Evolutionary conservation across 768 basidiomycete species (phyloP), one percentile per base, ranked within the genome.

Genomic region (Amyloporia xantha): DNA sequence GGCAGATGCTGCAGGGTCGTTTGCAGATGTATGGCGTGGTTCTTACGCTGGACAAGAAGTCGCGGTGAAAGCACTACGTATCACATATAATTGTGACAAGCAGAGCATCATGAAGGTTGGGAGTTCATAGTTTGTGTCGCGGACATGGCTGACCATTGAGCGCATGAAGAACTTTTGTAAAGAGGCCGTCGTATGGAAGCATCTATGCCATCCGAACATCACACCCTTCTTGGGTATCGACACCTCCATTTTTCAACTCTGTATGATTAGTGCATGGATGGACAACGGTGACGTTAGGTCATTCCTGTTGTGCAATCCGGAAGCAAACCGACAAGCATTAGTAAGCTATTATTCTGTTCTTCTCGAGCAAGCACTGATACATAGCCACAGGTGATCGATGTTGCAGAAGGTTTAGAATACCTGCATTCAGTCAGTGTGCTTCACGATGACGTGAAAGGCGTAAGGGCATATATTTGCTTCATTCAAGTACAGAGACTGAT

Each of bases 311-410:
- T 20, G 24, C 2, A 37, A 52, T n/a, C 54, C 56, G 4, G 36
- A 37, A 21, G 50, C 49, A n/a, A 27, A 55, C 40, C n/a, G 53
- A 56, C 37, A 47, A 52, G 11, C 41, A 47, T 4, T 55, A 54
- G 2, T 40, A 41, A 20, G 52, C 58, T 4, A 54, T 49, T 24
- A 50, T 62, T 1, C 47, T 52, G 4, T 61, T 62, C 40, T 63
- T 15, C 30, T 60, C 30, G 61, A 59, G 1, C 47, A 62, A 17
- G 55, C 61, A 9, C 37, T 37, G 43, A 37, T 3, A 49, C 45
- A 33, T 33, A 7, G 9, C 30, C 30, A 33, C 30, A 51, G 50
- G 17, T 47, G 1, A 21, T 37, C 5, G 44, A 47, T 6, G 41
- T 44, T 9, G 33, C 36, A 21, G 3, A 26, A 26, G 50, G 50